A percentile compares a stretch with the other conserved stretches of the same genome.
Conservation (phyloP, 306 rosid genomes). For the Potentilla sterilis region DNA sequence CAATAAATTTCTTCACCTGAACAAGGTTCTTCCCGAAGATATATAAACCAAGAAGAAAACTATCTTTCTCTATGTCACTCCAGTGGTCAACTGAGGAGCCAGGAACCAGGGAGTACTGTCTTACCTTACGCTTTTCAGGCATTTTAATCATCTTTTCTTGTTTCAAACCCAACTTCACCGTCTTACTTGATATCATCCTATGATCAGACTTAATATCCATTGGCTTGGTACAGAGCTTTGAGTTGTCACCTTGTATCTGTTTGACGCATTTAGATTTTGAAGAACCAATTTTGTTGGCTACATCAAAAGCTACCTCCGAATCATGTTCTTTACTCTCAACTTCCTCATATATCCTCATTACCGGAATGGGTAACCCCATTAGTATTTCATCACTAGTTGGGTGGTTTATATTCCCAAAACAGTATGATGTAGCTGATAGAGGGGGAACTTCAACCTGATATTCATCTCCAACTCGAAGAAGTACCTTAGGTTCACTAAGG, state of each 20-base stretch:
- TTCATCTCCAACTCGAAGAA: constrained; percentile 65
- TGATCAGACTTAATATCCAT: constrained; percentile 2
- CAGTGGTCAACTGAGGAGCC: constrained; percentile 50
- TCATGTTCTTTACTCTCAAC: constrained; percentile 25
- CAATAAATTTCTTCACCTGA: constrained; percentile 66
- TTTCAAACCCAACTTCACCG: constrained; percentile 30
- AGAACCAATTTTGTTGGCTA: constrained; percentile 32
- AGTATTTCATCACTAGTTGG: constrained; percentile 32
- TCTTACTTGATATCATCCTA: constrained; percentile 28
- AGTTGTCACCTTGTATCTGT: constrained; percentile 23
- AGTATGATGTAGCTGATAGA: constrained; percentile 34
- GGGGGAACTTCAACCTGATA: constrained; percentile 65
- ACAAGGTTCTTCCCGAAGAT: constrained; percentile 80
- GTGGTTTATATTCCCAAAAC: constrained; percentile 28
- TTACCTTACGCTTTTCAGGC: constrained; percentile 26
- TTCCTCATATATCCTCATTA: constrained; percentile 46
- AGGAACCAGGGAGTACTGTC: constrained; percentile 42
- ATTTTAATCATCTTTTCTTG: constrained; percentile 27
- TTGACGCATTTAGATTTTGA: constrained; percentile 18
- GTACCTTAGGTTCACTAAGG: constrained; percentile 50
- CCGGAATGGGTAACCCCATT: constrained; percentile 52
- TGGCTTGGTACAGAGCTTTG: constrained; percentile 29
- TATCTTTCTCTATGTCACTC: constrained; percentile 62
- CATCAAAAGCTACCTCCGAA: constrained; percentile 24
- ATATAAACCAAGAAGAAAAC: constrained; percentile 78